Conservation (phyloP, 805 yeast genomes). For the Wickerhamomyces sydowiorum region DNA sequence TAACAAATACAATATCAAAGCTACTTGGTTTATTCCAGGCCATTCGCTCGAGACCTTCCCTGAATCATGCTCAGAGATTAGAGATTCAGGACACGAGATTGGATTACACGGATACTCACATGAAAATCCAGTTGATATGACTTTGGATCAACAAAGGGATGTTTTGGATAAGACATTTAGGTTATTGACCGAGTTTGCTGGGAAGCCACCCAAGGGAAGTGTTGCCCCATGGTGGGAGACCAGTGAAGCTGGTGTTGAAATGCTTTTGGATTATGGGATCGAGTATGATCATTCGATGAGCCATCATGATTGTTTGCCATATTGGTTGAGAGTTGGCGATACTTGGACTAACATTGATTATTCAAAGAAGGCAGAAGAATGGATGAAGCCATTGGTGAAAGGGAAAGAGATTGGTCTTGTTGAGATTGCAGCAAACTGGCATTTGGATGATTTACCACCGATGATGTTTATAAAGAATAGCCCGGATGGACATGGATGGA, state of each 20-base stretch:
- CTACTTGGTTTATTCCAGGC: slow-evolving; percentile 33
- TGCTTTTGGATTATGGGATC: slow-evolving; percentile 29
- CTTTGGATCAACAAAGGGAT: slow-evolving; percentile 29
- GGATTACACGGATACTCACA: slow-evolving; percentile 34
- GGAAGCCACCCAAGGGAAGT: slow-evolving; percentile 30
- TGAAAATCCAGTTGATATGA: slow-evolving; percentile 31
- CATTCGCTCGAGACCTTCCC: slow-evolving; percentile 34
- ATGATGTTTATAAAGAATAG: slow-evolving; percentile 27
- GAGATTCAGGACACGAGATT: slow-evolving; percentile 30
- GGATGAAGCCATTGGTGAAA: slow-evolving; percentile 31
- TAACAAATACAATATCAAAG: slow-evolving; percentile 29
- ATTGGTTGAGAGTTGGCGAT: slow-evolving; percentile 32
- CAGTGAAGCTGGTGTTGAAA: slow-evolving; percentile 26
- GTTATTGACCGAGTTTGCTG: slow-evolving; percentile 26
- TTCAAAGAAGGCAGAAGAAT: slow-evolving; percentile 26
- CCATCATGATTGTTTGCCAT: slow-evolving; percentile 31
- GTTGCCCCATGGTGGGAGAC: slow-evolving; percentile 37
- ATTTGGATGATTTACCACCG: slow-evolving; percentile 32
- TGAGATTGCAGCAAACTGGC: slow-evolving; percentile 33
- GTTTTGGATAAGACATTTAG: slow-evolving; percentile 28
- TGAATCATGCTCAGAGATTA: slow-evolving; percentile 28
- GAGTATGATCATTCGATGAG: slow-evolving; percentile 33
- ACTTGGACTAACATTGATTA: slow-evolving; percentile 32
- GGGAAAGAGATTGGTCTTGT: slow-evolving; percentile 30
- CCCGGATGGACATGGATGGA: slow-evolving; percentile 29